phyloP scores from a whole-genome alignment of 495 filamentous ascomycete genomes.

The Penicillium riverlandense region DNA sequence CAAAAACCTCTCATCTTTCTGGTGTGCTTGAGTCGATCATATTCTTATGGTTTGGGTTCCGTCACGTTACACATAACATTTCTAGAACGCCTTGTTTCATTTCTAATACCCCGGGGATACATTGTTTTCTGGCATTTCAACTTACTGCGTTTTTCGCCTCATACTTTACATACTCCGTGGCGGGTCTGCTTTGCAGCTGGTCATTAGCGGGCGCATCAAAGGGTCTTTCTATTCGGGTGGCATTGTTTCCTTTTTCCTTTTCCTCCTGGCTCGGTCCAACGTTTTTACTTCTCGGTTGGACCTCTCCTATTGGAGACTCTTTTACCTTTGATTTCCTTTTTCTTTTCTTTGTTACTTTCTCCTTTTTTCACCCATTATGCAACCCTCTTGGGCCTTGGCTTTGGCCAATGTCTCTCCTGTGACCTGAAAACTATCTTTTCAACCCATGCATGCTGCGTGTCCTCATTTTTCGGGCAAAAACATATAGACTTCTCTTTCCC shows the following conservation, averaged over 20 bases:
- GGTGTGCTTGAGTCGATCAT: neutral
- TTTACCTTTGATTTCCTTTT: neutral
- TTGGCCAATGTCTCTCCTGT: neutral
- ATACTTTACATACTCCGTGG: conserved; percentile 21
- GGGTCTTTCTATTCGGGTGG: conserved; percentile 22
- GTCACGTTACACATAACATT: conserved; percentile 18
- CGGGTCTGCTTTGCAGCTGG: conserved; percentile 30
- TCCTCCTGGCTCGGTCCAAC: conserved; percentile 12
- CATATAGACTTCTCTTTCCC: neutral
- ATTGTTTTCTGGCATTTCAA: conserved; percentile 5
- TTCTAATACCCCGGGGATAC: conserved; percentile 27
- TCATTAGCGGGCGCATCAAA: conserved; percentile 37
- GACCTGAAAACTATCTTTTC: neutral
- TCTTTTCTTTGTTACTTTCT: neutral
- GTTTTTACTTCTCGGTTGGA: conserved; percentile 5
- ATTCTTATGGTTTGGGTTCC: conserved; percentile 4
- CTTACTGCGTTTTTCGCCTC: conserved; percentile 13
- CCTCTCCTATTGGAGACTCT: neutral
- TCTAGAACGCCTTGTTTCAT: conserved; percentile 23
- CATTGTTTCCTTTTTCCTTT: conserved; percentile 19
- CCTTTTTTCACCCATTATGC: neutral
- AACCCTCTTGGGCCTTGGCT: too few species aligned
- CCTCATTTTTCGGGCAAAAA: neutral
- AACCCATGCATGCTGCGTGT: neutral
- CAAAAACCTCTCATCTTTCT: neutral